These are phyloP conservation scores for Coniochaeta ligniaria DNA, from an alignment of 2,329 filamentous ascomycete genomes.

Conservation along the genomic window DNA sequence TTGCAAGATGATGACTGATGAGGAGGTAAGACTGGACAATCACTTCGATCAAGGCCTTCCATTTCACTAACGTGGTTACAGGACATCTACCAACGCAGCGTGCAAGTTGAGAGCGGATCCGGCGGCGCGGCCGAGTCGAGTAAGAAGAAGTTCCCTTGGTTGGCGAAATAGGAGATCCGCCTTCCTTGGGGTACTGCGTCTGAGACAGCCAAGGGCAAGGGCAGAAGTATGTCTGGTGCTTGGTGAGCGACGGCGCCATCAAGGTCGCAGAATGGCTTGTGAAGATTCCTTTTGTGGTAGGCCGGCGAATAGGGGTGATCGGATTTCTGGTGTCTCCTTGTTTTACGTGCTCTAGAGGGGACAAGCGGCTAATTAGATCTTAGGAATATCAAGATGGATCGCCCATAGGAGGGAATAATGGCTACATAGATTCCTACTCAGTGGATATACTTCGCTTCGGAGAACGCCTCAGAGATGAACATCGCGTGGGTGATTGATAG, in stretches of 20 bases:
- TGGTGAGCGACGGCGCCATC: background rate
- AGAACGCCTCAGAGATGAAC: background rate
- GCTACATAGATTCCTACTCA: background rate
- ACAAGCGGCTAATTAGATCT: background rate
- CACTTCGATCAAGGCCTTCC: too few species aligned
- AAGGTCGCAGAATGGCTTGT: background rate
- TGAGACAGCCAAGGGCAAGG: background rate
- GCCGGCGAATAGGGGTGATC: background rate
- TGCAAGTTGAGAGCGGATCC: conserved; percentile 47
- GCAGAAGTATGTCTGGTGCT: background rate
- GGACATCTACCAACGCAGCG: conserved; percentile 58
- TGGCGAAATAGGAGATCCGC: conserved; percentile 35
- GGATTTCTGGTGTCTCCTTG: background rate
- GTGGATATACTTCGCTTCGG: background rate
- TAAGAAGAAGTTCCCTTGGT: conserved; percentile 63
- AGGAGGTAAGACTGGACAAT: conserved; percentile 55
- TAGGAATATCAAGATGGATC: background rate
- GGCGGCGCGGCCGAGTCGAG: conserved; percentile 36
- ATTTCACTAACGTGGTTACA: conserved; percentile 16
- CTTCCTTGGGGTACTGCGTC: background rate
- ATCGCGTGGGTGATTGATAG: too few species aligned
- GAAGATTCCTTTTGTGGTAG: background rate
- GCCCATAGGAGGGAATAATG: background rate
- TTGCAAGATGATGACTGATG: conserved; percentile 73
- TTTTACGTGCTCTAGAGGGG: background rate